phyloP scores from a whole-genome alignment of 2,329 filamentous ascomycete species.

The Apiospora aurea region DNA sequence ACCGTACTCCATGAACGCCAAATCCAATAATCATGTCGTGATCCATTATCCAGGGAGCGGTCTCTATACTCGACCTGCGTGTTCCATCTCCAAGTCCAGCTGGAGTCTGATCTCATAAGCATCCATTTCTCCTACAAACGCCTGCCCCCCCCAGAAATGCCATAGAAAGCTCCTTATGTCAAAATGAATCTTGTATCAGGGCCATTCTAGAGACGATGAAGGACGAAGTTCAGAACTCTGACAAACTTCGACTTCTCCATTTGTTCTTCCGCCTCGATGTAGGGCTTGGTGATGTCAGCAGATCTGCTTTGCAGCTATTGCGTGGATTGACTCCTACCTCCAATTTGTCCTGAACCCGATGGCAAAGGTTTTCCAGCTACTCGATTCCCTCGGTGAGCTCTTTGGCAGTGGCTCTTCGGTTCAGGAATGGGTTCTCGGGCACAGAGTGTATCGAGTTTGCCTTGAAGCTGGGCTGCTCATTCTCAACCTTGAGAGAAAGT shows the following conservation, averaged over 20 bases:
- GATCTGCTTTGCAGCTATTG: not conserved
- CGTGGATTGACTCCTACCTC: not conserved
- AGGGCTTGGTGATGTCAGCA: not conserved
- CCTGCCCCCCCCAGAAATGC: too few species aligned
- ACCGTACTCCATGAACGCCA: too few species aligned
- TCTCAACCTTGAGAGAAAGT: too few species aligned
- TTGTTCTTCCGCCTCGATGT: not conserved
- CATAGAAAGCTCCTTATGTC: too few species aligned
- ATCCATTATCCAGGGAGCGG: too few species aligned
- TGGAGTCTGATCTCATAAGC: too few species aligned
- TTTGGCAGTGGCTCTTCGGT: not conserved
- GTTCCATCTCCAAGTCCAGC: too few species aligned
- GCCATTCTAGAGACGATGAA: not conserved
- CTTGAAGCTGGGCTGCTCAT: too few species aligned
- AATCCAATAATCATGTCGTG: too few species aligned
- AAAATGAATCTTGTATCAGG: not conserved
- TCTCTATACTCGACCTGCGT: too few species aligned
- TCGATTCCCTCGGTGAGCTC: not conserved
- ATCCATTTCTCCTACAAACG: too few species aligned
- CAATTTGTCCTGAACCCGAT: not conserved
- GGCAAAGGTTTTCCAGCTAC: not conserved
- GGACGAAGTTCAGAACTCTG: not conserved
- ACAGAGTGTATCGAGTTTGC: not conserved
- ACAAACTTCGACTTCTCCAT: not conserved
- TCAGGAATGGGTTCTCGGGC: not conserved